Evolutionary conservation across 176 grass and related monocot species (phyloP).

Genomic region (Alloteropsis semialata): DNA sequence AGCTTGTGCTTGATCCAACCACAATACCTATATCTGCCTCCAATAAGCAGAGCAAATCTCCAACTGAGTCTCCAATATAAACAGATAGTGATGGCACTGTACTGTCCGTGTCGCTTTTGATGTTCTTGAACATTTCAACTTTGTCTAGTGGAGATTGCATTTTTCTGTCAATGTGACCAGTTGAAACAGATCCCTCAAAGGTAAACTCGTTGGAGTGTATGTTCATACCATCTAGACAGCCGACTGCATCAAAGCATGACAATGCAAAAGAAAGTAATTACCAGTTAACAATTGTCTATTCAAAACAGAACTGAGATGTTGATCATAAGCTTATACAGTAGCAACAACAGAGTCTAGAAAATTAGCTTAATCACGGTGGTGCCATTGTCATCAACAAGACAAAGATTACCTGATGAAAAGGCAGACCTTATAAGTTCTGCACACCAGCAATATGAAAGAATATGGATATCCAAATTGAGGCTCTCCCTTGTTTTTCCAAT

Average conservation of each 20-base stretch:
- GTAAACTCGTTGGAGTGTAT: slow-evolving; percentile 93
- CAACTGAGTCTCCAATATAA: slow-evolving; percentile 88
- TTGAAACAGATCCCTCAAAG: slow-evolving; percentile 84
- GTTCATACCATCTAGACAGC: slow-evolving; percentile 72
- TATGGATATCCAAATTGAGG: slow-evolving; percentile 68
- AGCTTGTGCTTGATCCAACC: slow-evolving; percentile 77
- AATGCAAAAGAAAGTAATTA: not conserved
- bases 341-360: slow-evolving; percentile 1
- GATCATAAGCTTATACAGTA: not conserved
- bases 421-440: slow-evolving; percentile 85
- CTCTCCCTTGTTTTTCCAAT: slow-evolving; percentile 58
- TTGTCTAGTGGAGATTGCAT: slow-evolving; percentile 87
- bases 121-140: slow-evolving; percentile 68
- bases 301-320: not conserved
- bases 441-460: slow-evolving; percentile 99
- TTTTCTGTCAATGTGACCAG: slow-evolving; percentile 70
- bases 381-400: slow-evolving; percentile 1
- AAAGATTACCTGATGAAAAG: slow-evolving; percentile 82
- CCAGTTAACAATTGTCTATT: not conserved
- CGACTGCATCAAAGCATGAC: slow-evolving; percentile 52
- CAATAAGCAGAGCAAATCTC: slow-evolving; percentile 93
- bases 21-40: slow-evolving; percentile 95
- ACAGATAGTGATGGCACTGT: slow-evolving; percentile 42
- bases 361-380: not conserved
- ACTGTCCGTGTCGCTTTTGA: slow-evolving; percentile 30